Percentiles rank a stretch among this genome's conserved stretches.
phyloP scores from a whole-genome alignment of 441 rosid species.

The Eutrema salsugineum region DNA sequence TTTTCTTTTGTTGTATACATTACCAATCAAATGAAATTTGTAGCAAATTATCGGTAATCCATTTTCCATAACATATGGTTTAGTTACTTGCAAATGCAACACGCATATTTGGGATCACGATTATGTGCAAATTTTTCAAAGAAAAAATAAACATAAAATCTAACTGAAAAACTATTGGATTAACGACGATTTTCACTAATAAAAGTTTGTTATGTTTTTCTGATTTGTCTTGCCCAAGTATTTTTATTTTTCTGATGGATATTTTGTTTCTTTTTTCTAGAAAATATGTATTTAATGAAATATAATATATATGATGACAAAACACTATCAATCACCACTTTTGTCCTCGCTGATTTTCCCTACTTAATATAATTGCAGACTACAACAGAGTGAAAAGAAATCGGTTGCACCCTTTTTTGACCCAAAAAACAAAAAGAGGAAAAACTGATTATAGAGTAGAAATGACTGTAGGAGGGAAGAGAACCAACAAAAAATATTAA shows the following conservation, averaged over 20 bases:
- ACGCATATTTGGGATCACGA: background rate
- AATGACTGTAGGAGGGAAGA: background rate
- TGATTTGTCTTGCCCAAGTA: background rate
- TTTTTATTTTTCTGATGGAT: background rate
- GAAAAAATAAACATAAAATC: background rate
- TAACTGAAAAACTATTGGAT: background rate
- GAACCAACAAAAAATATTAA: no score
- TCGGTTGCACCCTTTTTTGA: no score
- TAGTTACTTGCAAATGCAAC: background rate
- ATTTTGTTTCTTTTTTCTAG: no score
- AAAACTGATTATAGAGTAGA: no score
- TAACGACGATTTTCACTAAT: background rate
- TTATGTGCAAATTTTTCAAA: background rate
- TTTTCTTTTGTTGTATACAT: no score
- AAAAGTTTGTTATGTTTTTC: background rate
- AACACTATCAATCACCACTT: background rate
- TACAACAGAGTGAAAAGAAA: no score
- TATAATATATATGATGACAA: no score
- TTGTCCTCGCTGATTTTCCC: no score
- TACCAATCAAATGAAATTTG: background rate
- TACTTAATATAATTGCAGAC: no score
- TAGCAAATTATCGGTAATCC: no score
- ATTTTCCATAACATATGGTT: background rate
- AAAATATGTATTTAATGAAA: no score
- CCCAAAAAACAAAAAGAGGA: no score